phyloP scores from a whole-genome alignment of 352 stramenopile genomes.

The Phytophthora kernoviae region DNA sequence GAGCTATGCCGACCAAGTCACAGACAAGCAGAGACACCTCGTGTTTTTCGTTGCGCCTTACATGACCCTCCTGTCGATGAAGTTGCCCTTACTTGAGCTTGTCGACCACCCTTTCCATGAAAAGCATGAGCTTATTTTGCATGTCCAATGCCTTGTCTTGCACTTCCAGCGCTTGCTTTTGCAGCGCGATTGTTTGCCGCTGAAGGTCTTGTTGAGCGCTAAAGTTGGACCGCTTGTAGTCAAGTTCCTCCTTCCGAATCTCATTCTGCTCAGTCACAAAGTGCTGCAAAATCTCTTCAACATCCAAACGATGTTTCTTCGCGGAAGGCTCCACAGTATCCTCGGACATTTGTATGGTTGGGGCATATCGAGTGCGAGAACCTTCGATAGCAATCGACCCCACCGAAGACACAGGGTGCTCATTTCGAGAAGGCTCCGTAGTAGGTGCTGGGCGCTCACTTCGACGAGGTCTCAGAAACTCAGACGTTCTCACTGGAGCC shows the following conservation, averaged over 20 bases:
- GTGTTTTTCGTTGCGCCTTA: background rate
- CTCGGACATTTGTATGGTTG: background rate
- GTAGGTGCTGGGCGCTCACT: too few relatives aligned
- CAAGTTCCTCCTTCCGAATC: constrained; percentile 11
- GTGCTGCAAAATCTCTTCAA: constrained; percentile 22
- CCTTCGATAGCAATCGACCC: background rate
- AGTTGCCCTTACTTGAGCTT: constrained; percentile 19
- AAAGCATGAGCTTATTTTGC: constrained; percentile 28
- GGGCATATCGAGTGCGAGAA: background rate
- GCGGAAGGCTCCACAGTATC: background rate
- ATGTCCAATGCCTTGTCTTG: constrained; percentile 33
- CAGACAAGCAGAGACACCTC: too few relatives aligned
- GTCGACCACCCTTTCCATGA: constrained; percentile 38
- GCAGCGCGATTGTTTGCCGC: constrained; percentile 23
- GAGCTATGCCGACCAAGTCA: too few relatives aligned
- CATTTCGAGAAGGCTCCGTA: background rate
- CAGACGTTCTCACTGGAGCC: too few relatives aligned
- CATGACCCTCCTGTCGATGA: background rate
- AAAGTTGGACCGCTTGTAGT: constrained; percentile 9
- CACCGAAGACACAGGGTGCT: background rate
- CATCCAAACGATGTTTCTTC: constrained; percentile 20
- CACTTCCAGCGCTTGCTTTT: constrained; percentile 27
- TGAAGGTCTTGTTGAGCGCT: constrained; percentile 27
- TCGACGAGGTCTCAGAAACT: too few relatives aligned
- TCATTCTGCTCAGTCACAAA: constrained; percentile 24